These are phyloP conservation scores for Zasmidium citrigriseum DNA, from an alignment of 2,329 filamentous ascomycete species.

Conservation along the genomic window DNA sequence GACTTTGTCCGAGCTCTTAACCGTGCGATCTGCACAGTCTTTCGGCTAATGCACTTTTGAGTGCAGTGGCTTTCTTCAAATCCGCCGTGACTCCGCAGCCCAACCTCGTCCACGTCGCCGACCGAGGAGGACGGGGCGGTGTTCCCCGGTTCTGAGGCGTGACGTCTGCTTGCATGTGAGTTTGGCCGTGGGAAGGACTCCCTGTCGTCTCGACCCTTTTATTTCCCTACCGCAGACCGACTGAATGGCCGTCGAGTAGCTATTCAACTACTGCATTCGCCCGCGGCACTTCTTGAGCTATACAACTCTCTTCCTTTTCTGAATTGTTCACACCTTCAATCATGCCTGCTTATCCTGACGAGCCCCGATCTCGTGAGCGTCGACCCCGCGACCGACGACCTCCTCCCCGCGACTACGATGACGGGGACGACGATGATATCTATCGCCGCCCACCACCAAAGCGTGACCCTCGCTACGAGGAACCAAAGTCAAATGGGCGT, in stretches of 20 bases:
- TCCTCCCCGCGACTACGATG: conserved; percentile 17
- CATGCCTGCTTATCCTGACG: conserved; percentile 25
- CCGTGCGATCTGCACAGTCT: too few relatives aligned
- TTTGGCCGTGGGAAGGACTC: background rate
- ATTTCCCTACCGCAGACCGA: background rate
- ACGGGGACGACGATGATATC: conserved; percentile 20
- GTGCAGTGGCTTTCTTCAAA: background rate
- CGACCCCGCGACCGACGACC: conserved; percentile 19
- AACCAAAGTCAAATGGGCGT: conserved; percentile 14
- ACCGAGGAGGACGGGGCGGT: background rate
- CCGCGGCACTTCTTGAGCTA: background rate
- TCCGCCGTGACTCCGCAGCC: background rate
- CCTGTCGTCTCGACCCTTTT: background rate
- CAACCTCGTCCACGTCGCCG: background rate
- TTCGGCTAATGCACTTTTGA: too few relatives aligned
- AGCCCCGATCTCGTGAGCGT: conserved; percentile 13
- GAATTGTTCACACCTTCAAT: background rate
- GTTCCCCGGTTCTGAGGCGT: background rate
- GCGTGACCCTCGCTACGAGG: conserved; percentile 15
- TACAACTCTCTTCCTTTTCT: background rate
- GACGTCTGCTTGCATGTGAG: background rate
- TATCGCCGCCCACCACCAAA: conserved; percentile 19
- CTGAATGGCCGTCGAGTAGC: background rate
- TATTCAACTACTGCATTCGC: background rate
- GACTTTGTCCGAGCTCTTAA: background rate